Evolutionary conservation across 768 basidiomycete genomes (phyloP).

Genomic region (Pulveroboletus sp.): DNA sequence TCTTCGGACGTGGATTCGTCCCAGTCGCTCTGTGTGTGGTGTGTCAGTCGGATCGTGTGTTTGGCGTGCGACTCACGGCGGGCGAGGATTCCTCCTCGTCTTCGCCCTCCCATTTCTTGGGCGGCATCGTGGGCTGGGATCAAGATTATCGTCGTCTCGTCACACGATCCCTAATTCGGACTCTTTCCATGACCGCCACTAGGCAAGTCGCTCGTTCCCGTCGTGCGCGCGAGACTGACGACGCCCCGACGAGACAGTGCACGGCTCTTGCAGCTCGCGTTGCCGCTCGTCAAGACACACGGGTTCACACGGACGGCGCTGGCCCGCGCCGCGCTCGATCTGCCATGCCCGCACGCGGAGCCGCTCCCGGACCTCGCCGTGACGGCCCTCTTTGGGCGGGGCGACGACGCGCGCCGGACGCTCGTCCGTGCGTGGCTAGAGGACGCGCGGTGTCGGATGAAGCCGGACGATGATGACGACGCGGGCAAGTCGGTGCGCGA

Average conservation of each 20-base stretch:
- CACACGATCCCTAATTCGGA: neutral
- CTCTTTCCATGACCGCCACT: neutral
- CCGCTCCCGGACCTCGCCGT: constrained; percentile 71
- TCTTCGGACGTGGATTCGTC: constrained; percentile 79
- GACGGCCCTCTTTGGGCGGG: constrained; percentile 67
- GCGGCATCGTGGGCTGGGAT: neutral
- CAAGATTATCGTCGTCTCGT: neutral
- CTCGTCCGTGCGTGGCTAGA: constrained; percentile 74
- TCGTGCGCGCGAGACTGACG: too few relatives aligned
- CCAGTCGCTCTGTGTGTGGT: constrained; percentile 81
- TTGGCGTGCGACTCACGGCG: constrained; percentile 49
- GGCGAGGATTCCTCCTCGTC: constrained; percentile 82
- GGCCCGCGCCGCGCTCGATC: constrained; percentile 55
- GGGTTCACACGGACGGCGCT: constrained; percentile 75
- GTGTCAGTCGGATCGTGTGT: constrained; percentile 8
- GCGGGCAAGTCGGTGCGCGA: constrained; percentile 42
- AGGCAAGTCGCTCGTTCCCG: constrained; percentile 14
- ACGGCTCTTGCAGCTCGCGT: constrained; percentile 53
- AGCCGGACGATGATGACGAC: constrained; percentile 4
- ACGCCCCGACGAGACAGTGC: constrained; percentile 7
- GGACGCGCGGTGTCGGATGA: constrained; percentile 56
- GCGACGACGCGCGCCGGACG: constrained; percentile 58
- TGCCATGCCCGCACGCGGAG: constrained; percentile 46
- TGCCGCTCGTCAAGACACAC: constrained; percentile 60
- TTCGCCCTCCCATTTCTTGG: constrained; percentile 82